Evolutionary conservation across 1,284 basidiomycete species (phyloP).

Genomic region (Cutaneotrichosporon sp.): DNA sequence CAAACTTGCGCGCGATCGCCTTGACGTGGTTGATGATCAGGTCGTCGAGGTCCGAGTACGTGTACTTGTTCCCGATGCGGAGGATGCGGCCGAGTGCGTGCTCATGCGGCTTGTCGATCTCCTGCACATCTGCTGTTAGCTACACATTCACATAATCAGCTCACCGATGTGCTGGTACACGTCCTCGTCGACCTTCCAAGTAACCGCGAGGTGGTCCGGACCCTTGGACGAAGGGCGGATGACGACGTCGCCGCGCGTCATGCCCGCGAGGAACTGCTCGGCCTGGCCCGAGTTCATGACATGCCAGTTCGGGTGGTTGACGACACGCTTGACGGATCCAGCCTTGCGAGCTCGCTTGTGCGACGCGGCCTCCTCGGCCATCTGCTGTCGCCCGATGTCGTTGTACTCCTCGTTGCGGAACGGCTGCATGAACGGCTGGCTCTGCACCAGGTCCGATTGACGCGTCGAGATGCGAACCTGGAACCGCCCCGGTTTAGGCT

Average conservation of each 20-base stretch:
- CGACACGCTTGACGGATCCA: conserved; percentile 74
- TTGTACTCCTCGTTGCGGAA: conserved; percentile 46
- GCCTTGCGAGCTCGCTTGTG: conserved; percentile 79
- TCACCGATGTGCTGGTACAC: conserved; percentile 88
- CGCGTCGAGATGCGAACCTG: conserved; percentile 76
- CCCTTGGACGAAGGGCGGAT: conserved; percentile 96
- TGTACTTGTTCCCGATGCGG: conserved; percentile 72
- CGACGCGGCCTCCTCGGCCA: conserved; percentile 71
- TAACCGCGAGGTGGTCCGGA: conserved; percentile 88
- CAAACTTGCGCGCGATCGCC: conserved; percentile 88
- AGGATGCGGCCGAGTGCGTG: conserved; percentile 70
- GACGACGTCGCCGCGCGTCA: conserved; percentile 91
- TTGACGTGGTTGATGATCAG: conserved; percentile 96
- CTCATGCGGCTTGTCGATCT: conserved; percentile 69
- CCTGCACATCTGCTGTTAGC: conserved; percentile 65
- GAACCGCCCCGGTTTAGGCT: conserved; percentile 66
- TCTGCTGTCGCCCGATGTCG: conserved; percentile 55
- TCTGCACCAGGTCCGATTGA: conserved; percentile 62
- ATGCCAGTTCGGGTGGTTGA: conserved; percentile 98
- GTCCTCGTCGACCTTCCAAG: conserved; percentile 98
- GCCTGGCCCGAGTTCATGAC: conserved; percentile 90
- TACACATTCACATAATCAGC: neutral
- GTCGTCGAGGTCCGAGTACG: conserved; percentile 94
- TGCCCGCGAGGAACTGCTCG: conserved; percentile 82
- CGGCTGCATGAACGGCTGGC: conserved; percentile 41